Evolutionary conservation across 2,329 filamentous ascomycete species (phyloP), one percentile per base, ranked within the genome.

Genomic region (Laburnicola sp.): DNA sequence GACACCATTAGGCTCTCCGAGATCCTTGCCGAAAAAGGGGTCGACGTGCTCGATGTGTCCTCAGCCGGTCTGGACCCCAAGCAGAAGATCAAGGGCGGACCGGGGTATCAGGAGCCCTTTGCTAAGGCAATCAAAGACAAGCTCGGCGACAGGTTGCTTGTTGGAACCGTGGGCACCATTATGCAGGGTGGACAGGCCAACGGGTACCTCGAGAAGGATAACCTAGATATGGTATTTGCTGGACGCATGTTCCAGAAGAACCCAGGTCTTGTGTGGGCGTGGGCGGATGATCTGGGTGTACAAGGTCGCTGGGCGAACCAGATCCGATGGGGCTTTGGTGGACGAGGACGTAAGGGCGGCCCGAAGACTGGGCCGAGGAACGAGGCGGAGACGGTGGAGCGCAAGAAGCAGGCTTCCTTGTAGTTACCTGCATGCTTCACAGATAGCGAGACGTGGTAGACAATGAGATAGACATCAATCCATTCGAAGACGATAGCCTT

Each of bases 11-110:
- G 77, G 42, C 80, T 94, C 1, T 86, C 88, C 0, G 68, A 78
- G 66, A 76, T 87, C 7, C 81, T 97, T 1, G 87, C 89, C 0
- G 82, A 81, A 0, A 77, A 80, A 9, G 92, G 92, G 27, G 81
- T 96, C 37, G 92, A 97, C 69, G 76, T 96, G 11, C 79, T 96
- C 27, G 92, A 97, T 69, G 84, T 96, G 50, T 91, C 86, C 61
- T 86, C 85, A 1, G 90, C 86, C 30, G 92, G 89, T 34, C 88
- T 89, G 68, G 82, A 85, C 67, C 72, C 77, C 31, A 69, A 73
- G 38, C 85, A 88, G 66, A 77, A 84, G 67, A 83, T 90, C 57
- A 75, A 78, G 21, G 63, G 79, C 9, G 80, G 82, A 38, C 84
- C 86, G 1, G 86, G 79, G 0, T 93, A 89, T 78, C 91, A 96